phyloP scores from a whole-genome alignment of 73 alveolate genomes.

The Durusdinium trenchii region DNA sequence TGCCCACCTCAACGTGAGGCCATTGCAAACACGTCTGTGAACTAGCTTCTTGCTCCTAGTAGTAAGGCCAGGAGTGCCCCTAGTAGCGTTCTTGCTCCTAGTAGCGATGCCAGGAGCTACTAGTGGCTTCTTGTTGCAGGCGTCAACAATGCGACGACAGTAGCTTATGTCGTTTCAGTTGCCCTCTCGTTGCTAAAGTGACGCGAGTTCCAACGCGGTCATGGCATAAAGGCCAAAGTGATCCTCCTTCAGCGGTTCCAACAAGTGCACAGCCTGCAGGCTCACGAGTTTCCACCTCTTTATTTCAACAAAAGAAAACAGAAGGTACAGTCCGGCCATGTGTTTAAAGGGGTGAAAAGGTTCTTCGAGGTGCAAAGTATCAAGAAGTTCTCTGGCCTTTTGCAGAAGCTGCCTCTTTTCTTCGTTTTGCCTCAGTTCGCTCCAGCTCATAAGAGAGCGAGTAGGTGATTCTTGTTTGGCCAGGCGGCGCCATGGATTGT shows the following conservation, averaged over 20 bases:
- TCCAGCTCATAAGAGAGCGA: too few species aligned
- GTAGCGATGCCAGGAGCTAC: too few species aligned
- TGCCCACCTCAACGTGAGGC: too few species aligned
- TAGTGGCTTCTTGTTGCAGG: too few species aligned
- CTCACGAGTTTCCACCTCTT: not conserved
- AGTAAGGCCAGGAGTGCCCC: too few species aligned
- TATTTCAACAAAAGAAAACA: not conserved
- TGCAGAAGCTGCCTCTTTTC: conserved; percentile 76
- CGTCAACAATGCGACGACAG: not conserved
- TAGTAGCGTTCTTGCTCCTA: too few species aligned
- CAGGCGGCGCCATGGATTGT: conserved; percentile 60
- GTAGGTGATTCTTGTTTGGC: not conserved
- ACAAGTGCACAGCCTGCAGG: conserved; percentile 46
- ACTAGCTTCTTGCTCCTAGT: too few species aligned
- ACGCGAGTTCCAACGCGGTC: conserved; percentile 54
- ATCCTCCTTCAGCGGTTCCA: conserved; percentile 67
- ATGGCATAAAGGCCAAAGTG: conserved; percentile 52
- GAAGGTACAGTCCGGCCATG: not conserved
- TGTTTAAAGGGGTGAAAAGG: not conserved
- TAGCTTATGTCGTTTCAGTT: not conserved
- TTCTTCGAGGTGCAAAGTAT: too few species aligned
- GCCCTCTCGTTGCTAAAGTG: not conserved
- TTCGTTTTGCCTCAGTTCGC: conserved; percentile 67
- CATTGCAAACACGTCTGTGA: too few species aligned
- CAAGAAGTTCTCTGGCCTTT: conserved; percentile 45